Evolutionary conservation across 371 early-diverging fungal species (phyloP), one percentile per base, ranked within the genome.

Genomic region (Scutellospora calospora): DNA sequence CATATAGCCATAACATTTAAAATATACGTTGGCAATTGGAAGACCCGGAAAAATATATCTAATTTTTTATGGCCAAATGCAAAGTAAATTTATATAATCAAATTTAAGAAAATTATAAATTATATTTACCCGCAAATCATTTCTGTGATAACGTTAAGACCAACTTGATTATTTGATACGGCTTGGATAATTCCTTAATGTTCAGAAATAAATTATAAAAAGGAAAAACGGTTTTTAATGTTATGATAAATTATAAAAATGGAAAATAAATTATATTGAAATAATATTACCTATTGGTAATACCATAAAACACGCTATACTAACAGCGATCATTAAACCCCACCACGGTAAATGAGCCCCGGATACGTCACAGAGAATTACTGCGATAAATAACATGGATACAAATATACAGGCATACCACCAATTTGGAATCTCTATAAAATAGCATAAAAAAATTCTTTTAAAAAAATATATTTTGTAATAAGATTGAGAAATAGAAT

Each of bases 131-230:
- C 93, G n/a, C 87, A 87, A 14, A 93, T 83, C 79, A 92, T 84
- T 81, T 93, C 90, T 12, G 95, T 90, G 41, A 96, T 88, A 71
- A 95, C 89, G 74, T 94, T 94, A 27, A 95, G 86, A 29, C 92
- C 93, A 27, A 93, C 93, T 51, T 83, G 84, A 65, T 79, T 83
- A 33, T 85, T 85, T 14, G 83, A 84, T 31, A 86, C 82, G 12
- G 87, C 86, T 41, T 86, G 84, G 45, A 87, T 85, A 25, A 85
- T 81, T 14, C 87, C 87, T 86, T 85, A 59, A 77, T 18, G 18
- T 20, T 2, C 9, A 6, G 12, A 51, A 51, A 51, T 51, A 51
- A 14, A 51, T 51, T 51, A 4, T 57, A n/a, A 5, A 16, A 57
- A 57, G 11, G 1, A 18, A 20, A n/a, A n/a, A n/a, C n/a, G n/a